Evolutionary conservation across 2,329 filamentous ascomycete species (phyloP).

Genomic region (Aurifilum marmelostoma): DNA sequence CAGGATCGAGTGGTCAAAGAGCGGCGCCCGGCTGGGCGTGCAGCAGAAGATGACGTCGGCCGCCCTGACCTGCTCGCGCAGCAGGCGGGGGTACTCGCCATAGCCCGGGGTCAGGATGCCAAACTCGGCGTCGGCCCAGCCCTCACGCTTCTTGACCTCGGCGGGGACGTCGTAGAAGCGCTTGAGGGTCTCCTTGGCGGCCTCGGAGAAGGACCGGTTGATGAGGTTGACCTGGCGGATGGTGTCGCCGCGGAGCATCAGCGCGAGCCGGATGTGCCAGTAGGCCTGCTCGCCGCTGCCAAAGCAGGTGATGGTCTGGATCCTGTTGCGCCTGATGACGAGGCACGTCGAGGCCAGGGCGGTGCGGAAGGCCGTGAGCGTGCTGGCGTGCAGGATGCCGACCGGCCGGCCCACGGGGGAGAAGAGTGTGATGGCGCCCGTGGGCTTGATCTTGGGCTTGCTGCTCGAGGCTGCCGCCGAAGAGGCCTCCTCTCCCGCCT

Average conservation of each 20-base stretch:
- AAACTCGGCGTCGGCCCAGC: slow-evolving; percentile 70
- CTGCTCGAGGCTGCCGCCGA: slow-evolving; percentile 29
- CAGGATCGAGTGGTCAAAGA: slow-evolving; percentile 76
- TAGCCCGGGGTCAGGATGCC: slow-evolving; percentile 70
- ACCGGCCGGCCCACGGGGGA: slow-evolving; percentile 61
- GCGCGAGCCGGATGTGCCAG: slow-evolving; percentile 87
- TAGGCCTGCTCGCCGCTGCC: slow-evolving; percentile 89
- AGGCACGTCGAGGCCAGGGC: slow-evolving; percentile 72
- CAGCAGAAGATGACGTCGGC: slow-evolving; percentile 88
- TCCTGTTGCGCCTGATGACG: slow-evolving; percentile 65
- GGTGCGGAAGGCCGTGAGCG: slow-evolving; percentile 80
- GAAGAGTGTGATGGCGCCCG: slow-evolving; percentile 72
- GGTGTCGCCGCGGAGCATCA: slow-evolving; percentile 71
- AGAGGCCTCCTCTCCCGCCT: slow-evolving; percentile 31
- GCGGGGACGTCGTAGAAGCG: slow-evolving; percentile 50
- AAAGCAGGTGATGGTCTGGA: slow-evolving; percentile 81
- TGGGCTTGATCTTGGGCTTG: slow-evolving; percentile 51
- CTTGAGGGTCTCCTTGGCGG: slow-evolving; percentile 55
- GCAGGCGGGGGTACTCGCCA: slow-evolving; percentile 65
- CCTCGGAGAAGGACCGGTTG: slow-evolving; percentile 70
- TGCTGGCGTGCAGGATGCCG: slow-evolving; percentile 72
- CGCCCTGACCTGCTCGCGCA: slow-evolving; percentile 71
- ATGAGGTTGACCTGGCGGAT: slow-evolving; percentile 83
- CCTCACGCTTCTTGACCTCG: slow-evolving; percentile 56
- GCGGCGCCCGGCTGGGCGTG: slow-evolving; percentile 72